These are phyloP conservation scores for Boechera retrofracta DNA, from an alignment of 345 rosid genomes.

Conservation along the genomic window DNA sequence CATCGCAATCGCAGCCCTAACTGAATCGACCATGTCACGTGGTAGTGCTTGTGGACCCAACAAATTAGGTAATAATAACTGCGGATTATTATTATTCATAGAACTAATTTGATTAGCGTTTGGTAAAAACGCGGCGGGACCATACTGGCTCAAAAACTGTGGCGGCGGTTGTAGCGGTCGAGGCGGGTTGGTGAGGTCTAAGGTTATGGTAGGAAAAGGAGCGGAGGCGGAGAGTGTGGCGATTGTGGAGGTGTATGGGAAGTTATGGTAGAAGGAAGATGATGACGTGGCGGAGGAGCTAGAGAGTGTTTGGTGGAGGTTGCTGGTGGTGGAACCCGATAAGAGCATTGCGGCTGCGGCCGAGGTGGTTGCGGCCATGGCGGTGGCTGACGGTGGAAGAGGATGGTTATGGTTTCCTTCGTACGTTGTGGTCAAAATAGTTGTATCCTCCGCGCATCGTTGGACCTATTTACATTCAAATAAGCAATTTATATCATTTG, in stretches of 20 bases:
- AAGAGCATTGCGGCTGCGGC: slow-evolving; percentile 90
- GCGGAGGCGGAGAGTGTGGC: slow-evolving; percentile 82
- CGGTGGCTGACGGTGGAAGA: slow-evolving; percentile 87
- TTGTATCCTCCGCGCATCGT: slow-evolving; percentile 85
- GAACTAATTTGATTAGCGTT: slow-evolving; percentile 43
- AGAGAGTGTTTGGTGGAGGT: slow-evolving; percentile 57
- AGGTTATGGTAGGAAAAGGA: slow-evolving; percentile 89
- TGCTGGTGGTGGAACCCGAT: slow-evolving; percentile 71
- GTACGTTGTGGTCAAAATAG: slow-evolving; percentile 79
- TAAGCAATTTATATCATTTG: not conserved
- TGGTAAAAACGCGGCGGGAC: slow-evolving; percentile 35
- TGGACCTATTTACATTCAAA: slow-evolving; percentile 63
- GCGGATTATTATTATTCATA: not conserved
- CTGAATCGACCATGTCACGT: slow-evolving; percentile 67
- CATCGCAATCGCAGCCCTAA: slow-evolving; percentile 73
- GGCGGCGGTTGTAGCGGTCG: slow-evolving; percentile 47
- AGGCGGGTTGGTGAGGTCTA: slow-evolving; percentile 75
- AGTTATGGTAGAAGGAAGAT: slow-evolving; percentile 50
- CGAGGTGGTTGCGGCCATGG: slow-evolving; percentile 88
- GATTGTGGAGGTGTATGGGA: slow-evolving; percentile 74
- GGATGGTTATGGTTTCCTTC: slow-evolving; percentile 99
- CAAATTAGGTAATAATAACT: slow-evolving; percentile 37
- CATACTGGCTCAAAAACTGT: slow-evolving; percentile 40
- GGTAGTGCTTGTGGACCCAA: slow-evolving; percentile 49
- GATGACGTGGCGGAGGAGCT: slow-evolving; percentile 40